Conservation (phyloP, 768 basidiomycete species). For the Leucocoprinus birnbaumii region DNA sequence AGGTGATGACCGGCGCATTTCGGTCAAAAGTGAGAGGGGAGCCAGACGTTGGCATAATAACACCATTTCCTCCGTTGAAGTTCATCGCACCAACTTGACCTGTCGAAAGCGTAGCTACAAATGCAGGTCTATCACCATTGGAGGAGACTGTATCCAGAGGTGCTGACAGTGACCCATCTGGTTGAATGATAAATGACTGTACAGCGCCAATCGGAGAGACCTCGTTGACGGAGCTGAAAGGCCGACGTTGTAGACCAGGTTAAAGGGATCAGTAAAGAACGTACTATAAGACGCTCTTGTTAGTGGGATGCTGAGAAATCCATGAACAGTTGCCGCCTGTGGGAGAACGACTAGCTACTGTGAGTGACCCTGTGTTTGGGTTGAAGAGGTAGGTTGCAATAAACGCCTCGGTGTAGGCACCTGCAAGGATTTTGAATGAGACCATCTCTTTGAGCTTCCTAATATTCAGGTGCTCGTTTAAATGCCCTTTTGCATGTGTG, state of each 20-base stretch:
- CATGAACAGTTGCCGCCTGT: conserved; percentile 16
- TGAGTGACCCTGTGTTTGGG: conserved; percentile 8
- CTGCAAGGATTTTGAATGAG: conserved; percentile 15
- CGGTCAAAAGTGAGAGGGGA: conserved; percentile 31
- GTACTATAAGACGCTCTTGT: conserved; percentile 14
- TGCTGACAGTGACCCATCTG: conserved; percentile 40
- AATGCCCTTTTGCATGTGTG: no score
- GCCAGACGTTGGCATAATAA: conserved; percentile 43
- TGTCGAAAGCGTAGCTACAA: conserved; percentile 45
- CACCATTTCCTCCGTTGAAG: conserved; percentile 54
- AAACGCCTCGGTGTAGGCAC: conserved; percentile 13
- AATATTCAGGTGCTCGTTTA: no score
- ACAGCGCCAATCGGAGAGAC: conserved; percentile 35
- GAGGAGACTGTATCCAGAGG: conserved; percentile 44
- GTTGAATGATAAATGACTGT: conserved; percentile 53
- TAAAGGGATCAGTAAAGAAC: conserved; percentile 17
- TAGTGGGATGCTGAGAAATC: conserved; percentile 11
- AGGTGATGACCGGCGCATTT: conserved; percentile 44
- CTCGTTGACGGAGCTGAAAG: conserved; percentile 60
- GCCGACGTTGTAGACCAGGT: conserved; percentile 31
- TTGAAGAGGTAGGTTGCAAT: conserved; percentile 15
- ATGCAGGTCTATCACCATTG: conserved; percentile 50
- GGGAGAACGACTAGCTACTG: conserved; percentile 9
- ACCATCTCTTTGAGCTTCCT: conserved; percentile 13
- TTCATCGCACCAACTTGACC: conserved; percentile 62